phyloP scores from a whole-genome alignment of 176 grass and related monocot genomes.

The Triticum timopheevii region DNA sequence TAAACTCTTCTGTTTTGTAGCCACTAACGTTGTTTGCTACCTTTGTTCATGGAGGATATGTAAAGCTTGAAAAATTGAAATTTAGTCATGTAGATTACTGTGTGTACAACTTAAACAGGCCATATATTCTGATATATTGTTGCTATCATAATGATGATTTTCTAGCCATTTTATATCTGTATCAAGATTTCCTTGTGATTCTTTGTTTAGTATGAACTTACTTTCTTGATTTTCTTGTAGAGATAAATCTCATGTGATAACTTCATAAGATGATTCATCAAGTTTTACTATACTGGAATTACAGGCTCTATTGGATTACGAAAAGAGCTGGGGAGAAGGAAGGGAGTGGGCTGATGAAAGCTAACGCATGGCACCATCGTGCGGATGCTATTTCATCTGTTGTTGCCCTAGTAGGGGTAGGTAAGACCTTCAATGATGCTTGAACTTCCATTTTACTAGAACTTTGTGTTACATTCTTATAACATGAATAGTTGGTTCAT shows the following conservation, averaged over 20 bases:
- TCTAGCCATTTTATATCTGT: not conserved
- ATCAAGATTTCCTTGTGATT: slow-evolving; percentile 3
- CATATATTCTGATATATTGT: not conserved
- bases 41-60: slow-evolving; percentile 13
- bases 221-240: slow-evolving; percentile 15
- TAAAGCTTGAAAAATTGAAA: slow-evolving; percentile 10
- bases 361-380: slow-evolving; percentile 97
- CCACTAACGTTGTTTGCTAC: not conserved
- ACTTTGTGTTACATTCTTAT: not conserved
- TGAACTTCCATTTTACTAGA: slow-evolving; percentile 26
- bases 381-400: slow-evolving; percentile 91
- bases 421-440: slow-evolving; percentile 49
- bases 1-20: not conserved
- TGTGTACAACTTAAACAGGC: not conserved
- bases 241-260: slow-evolving; percentile 1
- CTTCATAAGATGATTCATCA: slow-evolving; percentile 10
- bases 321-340: slow-evolving; percentile 89
- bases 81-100: slow-evolving; percentile 10
- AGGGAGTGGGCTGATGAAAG: slow-evolving; percentile 94
- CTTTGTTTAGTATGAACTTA: slow-evolving; percentile 9
- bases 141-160: not conserved
- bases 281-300: slow-evolving; percentile 22
- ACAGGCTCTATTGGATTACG: slow-evolving; percentile 87
- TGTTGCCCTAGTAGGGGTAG: slow-evolving; percentile 87
- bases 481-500: not conserved